A percentile compares a stretch with the other conserved stretches of the same genome.
Conservation (phyloP, 306 rosid genomes). For the Bauhinia variegata region DNA sequence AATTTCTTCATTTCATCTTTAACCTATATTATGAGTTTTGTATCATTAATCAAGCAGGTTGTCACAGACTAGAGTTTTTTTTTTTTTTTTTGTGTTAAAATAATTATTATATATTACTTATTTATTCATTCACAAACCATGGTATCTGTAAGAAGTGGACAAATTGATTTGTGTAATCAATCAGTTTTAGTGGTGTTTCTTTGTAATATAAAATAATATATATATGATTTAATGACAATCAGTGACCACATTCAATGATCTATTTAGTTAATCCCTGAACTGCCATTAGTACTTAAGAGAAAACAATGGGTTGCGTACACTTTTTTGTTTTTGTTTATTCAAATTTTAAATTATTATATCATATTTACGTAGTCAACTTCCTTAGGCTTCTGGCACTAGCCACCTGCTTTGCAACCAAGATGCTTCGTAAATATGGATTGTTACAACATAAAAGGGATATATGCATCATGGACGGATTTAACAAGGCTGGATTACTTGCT, state of each 20-base stretch:
- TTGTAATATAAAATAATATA: slow-evolving; percentile 18
- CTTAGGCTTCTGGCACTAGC: slow-evolving; percentile 87
- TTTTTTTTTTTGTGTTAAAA: background rate
- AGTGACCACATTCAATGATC: slow-evolving; percentile 10
- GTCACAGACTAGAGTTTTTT: slow-evolving; percentile 1
- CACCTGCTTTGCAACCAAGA: slow-evolving; percentile 78
- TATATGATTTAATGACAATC: slow-evolving; percentile 12
- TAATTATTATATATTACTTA: background rate
- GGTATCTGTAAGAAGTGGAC: background rate
- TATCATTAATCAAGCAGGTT: slow-evolving; percentile 31
- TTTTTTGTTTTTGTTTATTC: background rate
- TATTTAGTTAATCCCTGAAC: slow-evolving; percentile 14
- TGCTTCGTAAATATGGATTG: slow-evolving; percentile 83
- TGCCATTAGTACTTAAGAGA: slow-evolving; percentile 15
- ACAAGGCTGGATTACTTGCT: slow-evolving; percentile 47
- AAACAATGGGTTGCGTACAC: slow-evolving; percentile 12
- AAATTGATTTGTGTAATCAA: too few species aligned
- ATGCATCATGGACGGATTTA: slow-evolving; percentile 41
- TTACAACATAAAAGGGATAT: slow-evolving; percentile 55
- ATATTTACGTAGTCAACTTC: slow-evolving; percentile 33
- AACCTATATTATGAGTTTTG: slow-evolving; percentile 23
- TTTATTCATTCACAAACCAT: background rate
- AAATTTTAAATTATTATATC: slow-evolving; percentile 27
- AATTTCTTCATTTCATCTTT: slow-evolving; percentile 29
- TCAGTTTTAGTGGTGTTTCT: background rate